Base-by-base conservation (phyloP, 1,284 basidiomycete species). In the Pholiota adiposa region DNA sequence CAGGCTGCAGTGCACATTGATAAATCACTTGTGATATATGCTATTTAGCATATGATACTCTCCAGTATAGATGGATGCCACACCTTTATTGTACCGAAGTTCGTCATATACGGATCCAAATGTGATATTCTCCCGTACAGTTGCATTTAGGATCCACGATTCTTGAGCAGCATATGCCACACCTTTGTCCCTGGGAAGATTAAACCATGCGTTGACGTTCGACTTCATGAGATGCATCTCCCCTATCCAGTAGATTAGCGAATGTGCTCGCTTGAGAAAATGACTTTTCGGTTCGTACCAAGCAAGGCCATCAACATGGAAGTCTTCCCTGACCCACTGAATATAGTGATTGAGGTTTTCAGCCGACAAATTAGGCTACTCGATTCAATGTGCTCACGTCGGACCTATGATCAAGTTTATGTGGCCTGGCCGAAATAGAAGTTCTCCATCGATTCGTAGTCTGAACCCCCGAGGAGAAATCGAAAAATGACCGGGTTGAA, bases 141-240 rank as follows among this genome's bases (percentile, higher is more conserved):
- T 71, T 27, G 64, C 79, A 65, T 86, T 88, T 65, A 83, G 79
- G 3, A 88, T 86, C 90, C 90, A 93, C 0, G 88, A 86, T 67
- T 92, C 89, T 70, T 93, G 90, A 1, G 89, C 86, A 3, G 88
- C 88, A 72, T 90, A 92, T 0, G 87, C 85, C 5, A 93, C 83
- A 4, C 90, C 89, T 9, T 82, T 80, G 1, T 75, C 72, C 9
- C 89, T 80, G n/a, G 90, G 89, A 7, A 92, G 79, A 61, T 83
- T 85, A 70, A 80, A 88, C 78, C 85, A 89, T 0, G 88, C 83
- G 29, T 80, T 80, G 8, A 81, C 76, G 8, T 77, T 77, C 7
- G 75, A 70, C 2, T 84, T 79, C 12, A 81, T 70, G 65, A 83
- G 87, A 65, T 88, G 85, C 85, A 88, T 83, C 65, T 88, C 83